A percentile compares a stretch with the other conserved stretches of the same genome.
Conservation (phyloP, 2,329 filamentous ascomycete species). For the Trichoderma sp. region DNA sequence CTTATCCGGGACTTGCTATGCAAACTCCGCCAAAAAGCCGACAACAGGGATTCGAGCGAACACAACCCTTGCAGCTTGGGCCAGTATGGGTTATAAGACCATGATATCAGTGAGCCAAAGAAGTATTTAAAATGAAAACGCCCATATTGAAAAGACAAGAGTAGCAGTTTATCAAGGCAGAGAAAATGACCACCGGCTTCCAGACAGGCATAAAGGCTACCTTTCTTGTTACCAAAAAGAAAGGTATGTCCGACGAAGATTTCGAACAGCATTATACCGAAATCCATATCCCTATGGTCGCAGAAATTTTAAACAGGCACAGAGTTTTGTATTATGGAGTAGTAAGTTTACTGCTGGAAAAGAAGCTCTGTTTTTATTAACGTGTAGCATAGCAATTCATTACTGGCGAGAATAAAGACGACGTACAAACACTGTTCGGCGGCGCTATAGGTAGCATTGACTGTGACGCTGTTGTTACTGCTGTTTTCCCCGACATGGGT, state of each 20-base stretch:
- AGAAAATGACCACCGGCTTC: neutral
- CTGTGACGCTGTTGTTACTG: slow-evolving; percentile 2
- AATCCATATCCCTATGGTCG: slow-evolving; percentile 4
- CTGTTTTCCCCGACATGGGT: neutral
- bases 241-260: slow-evolving; percentile 15
- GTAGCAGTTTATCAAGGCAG: neutral
- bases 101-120: neutral
- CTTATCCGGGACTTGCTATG: neutral
- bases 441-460: neutral
- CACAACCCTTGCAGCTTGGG: neutral
- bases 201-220: neutral
- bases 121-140: neutral
- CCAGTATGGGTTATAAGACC: neutral
- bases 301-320: neutral
- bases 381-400: neutral
- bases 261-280: slow-evolving; percentile 12
- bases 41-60: neutral
- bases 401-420: neutral
- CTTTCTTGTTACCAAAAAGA: slow-evolving; percentile 10
- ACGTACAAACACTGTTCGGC: neutral
- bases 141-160: neutral
- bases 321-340: neutral
- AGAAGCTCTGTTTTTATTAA: neutral
- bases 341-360: neutral
- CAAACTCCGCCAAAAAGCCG: neutral